Percentiles rank a stretch among this genome's conserved stretches.
Conservation (phyloP, 148 eudicot genomes). For the Linanthus parryae region DNA sequence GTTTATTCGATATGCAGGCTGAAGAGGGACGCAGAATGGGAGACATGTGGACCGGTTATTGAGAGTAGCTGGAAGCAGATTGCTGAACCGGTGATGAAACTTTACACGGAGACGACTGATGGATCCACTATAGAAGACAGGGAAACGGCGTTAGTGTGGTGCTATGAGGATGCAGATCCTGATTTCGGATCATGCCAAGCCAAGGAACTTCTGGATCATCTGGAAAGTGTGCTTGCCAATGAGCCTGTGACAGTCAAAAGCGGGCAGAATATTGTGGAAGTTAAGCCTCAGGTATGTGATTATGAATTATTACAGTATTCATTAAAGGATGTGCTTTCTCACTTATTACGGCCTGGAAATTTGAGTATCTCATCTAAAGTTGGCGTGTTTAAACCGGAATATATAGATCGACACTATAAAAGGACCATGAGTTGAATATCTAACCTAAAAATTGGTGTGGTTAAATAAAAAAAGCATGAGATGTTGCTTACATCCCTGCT, state of each 20-base stretch:
- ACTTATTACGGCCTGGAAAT: no score
- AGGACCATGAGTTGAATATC: no score
- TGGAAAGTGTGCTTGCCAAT: conserved; percentile 50
- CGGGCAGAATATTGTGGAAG: conserved; percentile 43
- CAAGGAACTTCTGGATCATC: conserved; percentile 51
- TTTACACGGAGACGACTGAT: conserved; percentile 45
- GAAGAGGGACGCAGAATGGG: conserved; percentile 34
- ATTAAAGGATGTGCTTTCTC: no score
- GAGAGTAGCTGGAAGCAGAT: conserved; percentile 44
- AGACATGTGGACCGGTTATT: conserved; percentile 22
- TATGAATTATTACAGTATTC: no score
- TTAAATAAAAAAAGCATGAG: no score
- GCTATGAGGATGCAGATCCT: conserved; percentile 45
- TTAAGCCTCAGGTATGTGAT: conserved; percentile 53
- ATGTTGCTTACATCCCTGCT: no score
- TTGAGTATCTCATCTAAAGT: no score
- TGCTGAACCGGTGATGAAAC: conserved; percentile 45
- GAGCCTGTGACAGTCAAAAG: conserved; percentile 53
- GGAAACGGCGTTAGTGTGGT: conserved; percentile 50
- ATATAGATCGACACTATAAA: no score
- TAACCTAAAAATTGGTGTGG: no score
- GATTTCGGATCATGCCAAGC: conserved; percentile 55
- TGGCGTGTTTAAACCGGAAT: no score
- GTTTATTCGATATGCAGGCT: conserved; percentile 15
- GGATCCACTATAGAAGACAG: conserved; percentile 46